Percentiles rank a stretch among this genome's conserved stretches.
These are phyloP conservation scores for Arachis hypogaea DNA, from an alignment of 306 rosid species.

Conservation along the genomic window DNA sequence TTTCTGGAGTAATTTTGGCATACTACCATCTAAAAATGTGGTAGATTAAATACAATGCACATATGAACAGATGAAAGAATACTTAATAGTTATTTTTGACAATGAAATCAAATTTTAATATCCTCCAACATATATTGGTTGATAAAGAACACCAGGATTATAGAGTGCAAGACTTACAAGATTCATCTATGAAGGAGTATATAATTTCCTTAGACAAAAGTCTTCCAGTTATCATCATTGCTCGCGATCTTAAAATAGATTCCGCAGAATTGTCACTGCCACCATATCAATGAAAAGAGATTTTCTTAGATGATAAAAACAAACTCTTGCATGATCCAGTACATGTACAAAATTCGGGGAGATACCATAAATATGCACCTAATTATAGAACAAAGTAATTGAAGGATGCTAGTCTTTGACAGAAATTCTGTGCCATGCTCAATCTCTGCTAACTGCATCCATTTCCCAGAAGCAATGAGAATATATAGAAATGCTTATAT, in stretches of 20 bases:
- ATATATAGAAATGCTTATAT: neutral
- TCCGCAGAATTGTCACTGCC: slow-evolving; percentile 61
- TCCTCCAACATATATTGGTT: slow-evolving; percentile 13
- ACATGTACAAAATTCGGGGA: slow-evolving; percentile 6
- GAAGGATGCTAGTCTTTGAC: slow-evolving; percentile 73
- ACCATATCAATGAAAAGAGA: slow-evolving; percentile 29
- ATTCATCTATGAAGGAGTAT: slow-evolving; percentile 61
- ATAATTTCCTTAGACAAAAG: slow-evolving; percentile 64
- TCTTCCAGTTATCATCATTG: slow-evolving; percentile 86
- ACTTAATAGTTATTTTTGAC: slow-evolving; percentile 4
- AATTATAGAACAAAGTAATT: slow-evolving; percentile 71
- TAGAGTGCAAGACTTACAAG: slow-evolving; percentile 57
- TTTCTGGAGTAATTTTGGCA: no score
- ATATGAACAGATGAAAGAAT: slow-evolving; percentile 5
- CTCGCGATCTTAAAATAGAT: slow-evolving; percentile 74
- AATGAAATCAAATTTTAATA: slow-evolving; percentile 21
- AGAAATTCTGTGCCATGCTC: slow-evolving; percentile 77
- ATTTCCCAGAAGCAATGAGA: slow-evolving; percentile 35
- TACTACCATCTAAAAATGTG: no score
- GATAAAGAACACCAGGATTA: slow-evolving; percentile 12
- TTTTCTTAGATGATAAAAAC: slow-evolving; percentile 15
- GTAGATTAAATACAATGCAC: slow-evolving; percentile 6
- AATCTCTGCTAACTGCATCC: slow-evolving; percentile 74
- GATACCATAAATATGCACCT: slow-evolving; percentile 51
- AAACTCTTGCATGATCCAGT: slow-evolving; percentile 18